Evolutionary conservation across 352 stramenopile genomes (phyloP), one percentile per base, ranked within the genome.

Genomic region (Pseudoperonospora humuli): DNA sequence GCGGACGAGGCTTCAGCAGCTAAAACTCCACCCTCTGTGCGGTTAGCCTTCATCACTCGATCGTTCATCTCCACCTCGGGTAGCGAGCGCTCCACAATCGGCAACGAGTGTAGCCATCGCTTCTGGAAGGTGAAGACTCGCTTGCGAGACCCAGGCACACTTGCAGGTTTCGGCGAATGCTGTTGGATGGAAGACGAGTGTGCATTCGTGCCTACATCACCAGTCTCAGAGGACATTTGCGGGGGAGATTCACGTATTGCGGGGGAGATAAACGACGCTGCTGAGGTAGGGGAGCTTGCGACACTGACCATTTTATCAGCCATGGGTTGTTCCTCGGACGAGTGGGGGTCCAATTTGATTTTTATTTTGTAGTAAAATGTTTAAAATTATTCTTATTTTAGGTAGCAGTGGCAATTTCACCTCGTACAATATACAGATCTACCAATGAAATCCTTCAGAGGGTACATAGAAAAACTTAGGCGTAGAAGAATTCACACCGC

Each of bases 111-210:
- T 32, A 86, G 51, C 76, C 76, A 88, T 14, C 76, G 62, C 55
- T 84, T 85, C 51, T 88, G 76, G 55, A 88, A 88, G 37, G 75
- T 81, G 47, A 88, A 88, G 31, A 88, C 63, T 32, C 76, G 76
- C 49, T 88, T 88, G 44, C 74, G 67, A 25, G 51, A 62, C 2
- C 23, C 50, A 9, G 47, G n/a, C 7, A 24, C 1, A 7, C 15
- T 45, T 6, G 28, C 18, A 1, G 38, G 8, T 31, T 57, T 52
- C 5, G 31, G 34, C 19, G 28, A 48, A 25, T 56, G 50, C 21
- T 57, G 54, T 25, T 52, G 53, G 13, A 15, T 40, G 3, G 50
- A 36, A 4, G 36, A 5, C 13, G 10, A 28, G 0, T 17, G 13
- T 5, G 32, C 11, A 1, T 35, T 7, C 24, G 29, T 21, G 0